phyloP scores from a whole-genome alignment of 108 stramenopile species.

The Chaetoceros tenuissimus region DNA sequence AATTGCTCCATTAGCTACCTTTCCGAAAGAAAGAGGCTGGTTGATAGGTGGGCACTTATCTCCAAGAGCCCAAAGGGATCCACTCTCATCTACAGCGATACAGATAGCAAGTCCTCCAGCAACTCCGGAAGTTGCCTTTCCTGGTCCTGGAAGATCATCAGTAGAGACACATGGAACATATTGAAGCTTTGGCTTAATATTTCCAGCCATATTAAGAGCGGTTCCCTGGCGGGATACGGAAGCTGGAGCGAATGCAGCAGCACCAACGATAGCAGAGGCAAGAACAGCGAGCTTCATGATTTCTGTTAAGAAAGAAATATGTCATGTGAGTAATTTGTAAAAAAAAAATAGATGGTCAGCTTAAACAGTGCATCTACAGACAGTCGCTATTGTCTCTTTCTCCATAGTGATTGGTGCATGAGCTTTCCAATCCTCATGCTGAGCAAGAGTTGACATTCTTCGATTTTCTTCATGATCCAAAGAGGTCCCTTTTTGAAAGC shows the following conservation, averaged over 20 bases:
- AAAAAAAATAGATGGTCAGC: too few species aligned
- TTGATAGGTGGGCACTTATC: constrained; percentile 96
- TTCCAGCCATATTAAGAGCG: constrained; percentile 42
- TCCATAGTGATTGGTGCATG: too few species aligned
- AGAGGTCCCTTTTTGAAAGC: too few species aligned
- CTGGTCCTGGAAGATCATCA: constrained; percentile 79
- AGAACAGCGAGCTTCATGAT: constrained; percentile 66
- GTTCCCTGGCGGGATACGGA: not conserved
- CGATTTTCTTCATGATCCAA: too few species aligned
- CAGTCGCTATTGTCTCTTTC: too few species aligned
- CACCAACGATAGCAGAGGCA: constrained; percentile 46
- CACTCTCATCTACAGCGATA: constrained; percentile 91
- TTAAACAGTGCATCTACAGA: too few species aligned
- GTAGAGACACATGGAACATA: constrained; percentile 82
- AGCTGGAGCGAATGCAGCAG: constrained; percentile 44
- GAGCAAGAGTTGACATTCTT: too few species aligned
- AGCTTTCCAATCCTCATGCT: too few species aligned
- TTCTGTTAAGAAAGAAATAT: not conserved
- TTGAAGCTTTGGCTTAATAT: constrained; percentile 38
- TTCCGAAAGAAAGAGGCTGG: constrained; percentile 93
- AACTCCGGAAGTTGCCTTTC: constrained; percentile 85
- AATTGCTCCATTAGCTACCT: constrained; percentile 78
- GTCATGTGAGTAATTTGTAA: not conserved
- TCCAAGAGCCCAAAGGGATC: constrained; percentile 88
- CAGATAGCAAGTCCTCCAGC: constrained; percentile 92